Evolutionary conservation across 352 stramenopile species (phyloP).

Genomic region (Globisporangium solare): DNA sequence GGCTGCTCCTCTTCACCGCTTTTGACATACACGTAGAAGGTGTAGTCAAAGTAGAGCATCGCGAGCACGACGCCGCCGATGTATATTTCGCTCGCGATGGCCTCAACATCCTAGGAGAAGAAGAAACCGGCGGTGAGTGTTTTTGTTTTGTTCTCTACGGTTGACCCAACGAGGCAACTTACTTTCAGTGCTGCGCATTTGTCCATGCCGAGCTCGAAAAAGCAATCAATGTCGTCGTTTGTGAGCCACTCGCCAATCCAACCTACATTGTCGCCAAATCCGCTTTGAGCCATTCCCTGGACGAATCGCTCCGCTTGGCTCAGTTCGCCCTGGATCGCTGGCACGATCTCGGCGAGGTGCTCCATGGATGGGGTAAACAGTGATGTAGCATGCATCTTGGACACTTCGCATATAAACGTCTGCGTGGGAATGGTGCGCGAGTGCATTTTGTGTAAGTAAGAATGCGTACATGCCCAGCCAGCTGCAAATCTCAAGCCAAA

Average conservation of each 20-base stretch:
- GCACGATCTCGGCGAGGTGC: constrained; percentile 71
- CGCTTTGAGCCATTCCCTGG: constrained; percentile 41
- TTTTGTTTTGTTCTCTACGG: too few relatives aligned
- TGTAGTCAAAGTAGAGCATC: constrained; percentile 90
- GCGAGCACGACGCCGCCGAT: constrained; percentile 89
- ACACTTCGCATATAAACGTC: constrained; percentile 92
- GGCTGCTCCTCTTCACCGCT: constrained; percentile 88
- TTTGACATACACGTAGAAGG: constrained; percentile 90
- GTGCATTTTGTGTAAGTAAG: not conserved
- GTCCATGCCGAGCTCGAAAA: constrained; percentile 90
- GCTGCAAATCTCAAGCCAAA: not conserved
- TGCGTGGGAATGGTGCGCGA: constrained; percentile 12
- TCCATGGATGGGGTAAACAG: constrained; percentile 88
- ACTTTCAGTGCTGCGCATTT: constrained; percentile 65
- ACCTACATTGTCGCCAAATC: constrained; percentile 41
- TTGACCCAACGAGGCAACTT: not conserved
- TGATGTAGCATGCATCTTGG: constrained; percentile 84
- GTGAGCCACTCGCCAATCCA: constrained; percentile 86
- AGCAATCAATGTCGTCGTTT: constrained; percentile 85
- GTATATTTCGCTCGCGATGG: constrained; percentile 94
- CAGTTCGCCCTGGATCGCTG: constrained; percentile 87
- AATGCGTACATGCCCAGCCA: too few relatives aligned
- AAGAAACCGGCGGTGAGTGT: too few relatives aligned
- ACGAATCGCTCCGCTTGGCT: constrained; percentile 83
- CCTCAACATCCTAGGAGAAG: constrained; percentile 77